phyloP scores from a whole-genome alignment of 2,329 filamentous ascomycete genomes.

The Sporothrix mexicana region DNA sequence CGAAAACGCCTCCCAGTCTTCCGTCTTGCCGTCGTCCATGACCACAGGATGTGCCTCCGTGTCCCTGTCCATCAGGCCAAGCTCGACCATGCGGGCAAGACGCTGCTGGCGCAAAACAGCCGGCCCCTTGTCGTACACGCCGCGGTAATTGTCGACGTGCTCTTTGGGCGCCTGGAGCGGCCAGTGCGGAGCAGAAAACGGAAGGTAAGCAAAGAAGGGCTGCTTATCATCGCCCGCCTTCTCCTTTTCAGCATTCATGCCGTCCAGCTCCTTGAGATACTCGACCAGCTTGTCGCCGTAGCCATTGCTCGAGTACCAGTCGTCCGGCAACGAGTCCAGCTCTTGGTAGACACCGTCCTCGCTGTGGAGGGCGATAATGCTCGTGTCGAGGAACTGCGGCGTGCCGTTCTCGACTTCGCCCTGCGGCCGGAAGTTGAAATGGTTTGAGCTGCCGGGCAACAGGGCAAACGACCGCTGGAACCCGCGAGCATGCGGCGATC shows the following conservation, averaged over 20 bases:
- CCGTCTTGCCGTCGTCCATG: constrained; percentile 48
- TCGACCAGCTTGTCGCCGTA: constrained; percentile 59
- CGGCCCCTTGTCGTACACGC: constrained; percentile 66
- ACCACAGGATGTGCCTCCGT: constrained; percentile 58
- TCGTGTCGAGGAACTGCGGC: constrained; percentile 37
- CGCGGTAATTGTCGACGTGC: constrained; percentile 61
- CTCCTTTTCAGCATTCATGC: constrained; percentile 47
- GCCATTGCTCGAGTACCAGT: constrained; percentile 56
- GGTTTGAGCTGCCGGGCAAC: constrained; percentile 19
- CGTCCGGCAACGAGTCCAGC: constrained; percentile 45
- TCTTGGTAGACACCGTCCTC: constrained; percentile 47
- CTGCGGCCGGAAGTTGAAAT: constrained; percentile 19
- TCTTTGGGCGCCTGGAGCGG: constrained; percentile 51
- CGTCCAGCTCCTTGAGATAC: constrained; percentile 56
- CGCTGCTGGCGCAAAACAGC: constrained; percentile 60
- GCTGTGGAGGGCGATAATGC: constrained; percentile 48
- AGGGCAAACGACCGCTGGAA: constrained; percentile 24
- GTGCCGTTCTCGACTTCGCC: constrained; percentile 46
- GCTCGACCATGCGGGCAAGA: constrained; percentile 46
- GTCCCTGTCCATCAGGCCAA: constrained; percentile 58
- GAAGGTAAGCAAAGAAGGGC: constrained; percentile 66
- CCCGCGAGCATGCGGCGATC: constrained; percentile 15
- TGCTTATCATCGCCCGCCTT: constrained; percentile 44
- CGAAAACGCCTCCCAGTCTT: constrained; percentile 54
- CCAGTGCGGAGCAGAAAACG: constrained; percentile 69